These are phyloP conservation scores for Cunninghamia lanceolata DNA, from an alignment of 75 land plant species.

Conservation along the genomic window DNA sequence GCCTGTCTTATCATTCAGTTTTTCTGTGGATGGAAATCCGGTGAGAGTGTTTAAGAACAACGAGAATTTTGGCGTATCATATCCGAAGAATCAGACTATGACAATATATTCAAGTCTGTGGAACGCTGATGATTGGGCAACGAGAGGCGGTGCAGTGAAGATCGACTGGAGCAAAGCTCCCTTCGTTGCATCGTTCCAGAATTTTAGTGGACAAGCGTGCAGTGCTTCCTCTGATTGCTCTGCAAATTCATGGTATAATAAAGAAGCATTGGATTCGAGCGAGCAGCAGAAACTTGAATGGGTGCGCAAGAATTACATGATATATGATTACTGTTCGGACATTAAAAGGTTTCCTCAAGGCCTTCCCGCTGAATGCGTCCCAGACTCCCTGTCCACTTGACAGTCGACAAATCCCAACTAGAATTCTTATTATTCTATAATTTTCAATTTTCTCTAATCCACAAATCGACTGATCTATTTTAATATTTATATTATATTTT, in stretches of 20 bases:
- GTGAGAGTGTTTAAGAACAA: slow-evolving; percentile 37
- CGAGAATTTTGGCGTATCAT: slow-evolving; percentile 24
- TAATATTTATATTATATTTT: too few species aligned
- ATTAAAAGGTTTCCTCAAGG: slow-evolving; percentile 18
- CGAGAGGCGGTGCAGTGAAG: too few species aligned
- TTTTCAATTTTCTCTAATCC: too few species aligned
- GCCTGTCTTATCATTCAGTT: slow-evolving; percentile 14
- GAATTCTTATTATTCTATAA: too few species aligned
- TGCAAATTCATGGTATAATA: neutral
- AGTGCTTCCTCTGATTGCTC: neutral
- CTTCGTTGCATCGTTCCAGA: slow-evolving; percentile 12
- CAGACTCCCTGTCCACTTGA: too few species aligned
- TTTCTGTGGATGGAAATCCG: slow-evolving; percentile 42
- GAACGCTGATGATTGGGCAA: slow-evolving; percentile 4
- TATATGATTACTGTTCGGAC: slow-evolving; percentile 32
- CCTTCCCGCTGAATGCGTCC: slow-evolving; percentile 17
- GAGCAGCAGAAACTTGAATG: neutral
- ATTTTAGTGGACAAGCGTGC: slow-evolving; percentile 40
- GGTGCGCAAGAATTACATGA: slow-evolving; percentile 29
- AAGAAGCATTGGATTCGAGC: neutral
- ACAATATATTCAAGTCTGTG: slow-evolving; percentile 38
- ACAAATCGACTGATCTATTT: too few species aligned
- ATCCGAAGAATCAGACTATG: slow-evolving; percentile 34
- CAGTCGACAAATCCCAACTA: too few species aligned
- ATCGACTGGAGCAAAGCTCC: too few species aligned